A percentile compares a stretch with the other conserved stretches of the same genome.
These are phyloP conservation scores for Teunomyces panamensis DNA, from an alignment of 805 yeast genomes.

Conservation along the genomic window DNA sequence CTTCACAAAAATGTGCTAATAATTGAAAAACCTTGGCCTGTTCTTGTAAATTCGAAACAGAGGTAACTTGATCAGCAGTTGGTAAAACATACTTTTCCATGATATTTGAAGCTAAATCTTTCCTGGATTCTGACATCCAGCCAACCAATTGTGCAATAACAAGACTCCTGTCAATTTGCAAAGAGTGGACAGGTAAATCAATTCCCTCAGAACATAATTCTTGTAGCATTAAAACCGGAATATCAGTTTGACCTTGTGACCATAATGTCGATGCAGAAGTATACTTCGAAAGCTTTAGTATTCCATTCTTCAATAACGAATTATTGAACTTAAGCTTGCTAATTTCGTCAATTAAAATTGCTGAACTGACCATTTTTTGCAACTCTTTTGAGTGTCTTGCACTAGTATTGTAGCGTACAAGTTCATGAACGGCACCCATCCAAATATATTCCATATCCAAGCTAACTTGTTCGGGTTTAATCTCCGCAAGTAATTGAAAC, in stretches of 20 bases:
- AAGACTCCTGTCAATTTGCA: constrained; percentile 20
- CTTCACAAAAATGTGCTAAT: constrained; percentile 73
- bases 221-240: constrained; percentile 56
- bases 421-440: constrained; percentile 33
- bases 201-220: constrained; percentile 11
- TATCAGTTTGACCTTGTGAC: constrained; percentile 54
- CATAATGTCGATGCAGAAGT: constrained; percentile 64
- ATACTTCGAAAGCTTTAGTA: constrained; percentile 28
- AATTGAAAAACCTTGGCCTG: constrained; percentile 51
- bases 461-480: background rate
- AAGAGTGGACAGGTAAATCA: constrained; percentile 13
- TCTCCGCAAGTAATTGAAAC: constrained; percentile 26
- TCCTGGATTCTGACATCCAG: constrained; percentile 73
- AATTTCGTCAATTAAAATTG: constrained; percentile 43
- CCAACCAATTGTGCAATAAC: constrained; percentile 47
- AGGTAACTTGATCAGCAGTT: constrained; percentile 22
- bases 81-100: constrained; percentile 55
- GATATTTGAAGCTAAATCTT: constrained; percentile 60
- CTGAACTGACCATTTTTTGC: constrained; percentile 52
- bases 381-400: constrained; percentile 33
- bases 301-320: constrained; percentile 5
- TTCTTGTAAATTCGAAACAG: constrained; percentile 12
- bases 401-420: constrained; percentile 40
- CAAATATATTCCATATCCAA: constrained; percentile 6
- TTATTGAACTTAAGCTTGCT: constrained; percentile 17